Evolutionary conservation across 2,329 filamentous ascomycete species (phyloP).

Genomic region (Periglandula ipomoeae): DNA sequence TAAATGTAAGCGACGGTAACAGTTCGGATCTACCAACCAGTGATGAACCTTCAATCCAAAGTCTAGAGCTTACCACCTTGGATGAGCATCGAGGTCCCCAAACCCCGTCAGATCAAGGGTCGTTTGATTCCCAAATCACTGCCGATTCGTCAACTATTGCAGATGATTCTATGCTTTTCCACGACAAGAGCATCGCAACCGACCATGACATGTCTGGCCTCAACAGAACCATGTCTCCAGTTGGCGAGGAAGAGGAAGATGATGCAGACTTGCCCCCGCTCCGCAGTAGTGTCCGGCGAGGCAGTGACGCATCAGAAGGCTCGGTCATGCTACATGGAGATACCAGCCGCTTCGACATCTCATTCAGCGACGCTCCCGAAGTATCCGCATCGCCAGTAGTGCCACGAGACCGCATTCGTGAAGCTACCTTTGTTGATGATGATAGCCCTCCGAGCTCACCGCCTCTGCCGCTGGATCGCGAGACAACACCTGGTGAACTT

Average conservation of each 20-base stretch:
- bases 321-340: constrained; percentile 30
- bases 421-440: constrained; percentile 26
- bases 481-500: constrained; percentile 29
- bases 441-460: constrained; percentile 42
- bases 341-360: constrained; percentile 28
- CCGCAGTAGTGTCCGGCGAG: constrained; percentile 19
- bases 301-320: constrained; percentile 25
- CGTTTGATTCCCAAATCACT: constrained; percentile 1
- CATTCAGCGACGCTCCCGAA: constrained; percentile 34
- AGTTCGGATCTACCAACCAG: background rate
- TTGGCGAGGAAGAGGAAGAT: constrained; percentile 19
- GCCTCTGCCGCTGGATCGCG: constrained; percentile 11
- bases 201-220: constrained; percentile 9
- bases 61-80: background rate
- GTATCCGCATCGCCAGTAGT: constrained; percentile 33
- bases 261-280: constrained; percentile 28
- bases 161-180: background rate
- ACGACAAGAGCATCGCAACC: background rate
- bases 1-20: background rate
- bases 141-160: constrained; percentile 2
- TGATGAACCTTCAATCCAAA: background rate
- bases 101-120: background rate
- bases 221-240: constrained; percentile 12
- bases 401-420: constrained; percentile 19
- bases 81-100: background rate